phyloP scores from a whole-genome alignment of 2,329 filamentous ascomycete genomes.

The Purpureocillium lavendulum region DNA sequence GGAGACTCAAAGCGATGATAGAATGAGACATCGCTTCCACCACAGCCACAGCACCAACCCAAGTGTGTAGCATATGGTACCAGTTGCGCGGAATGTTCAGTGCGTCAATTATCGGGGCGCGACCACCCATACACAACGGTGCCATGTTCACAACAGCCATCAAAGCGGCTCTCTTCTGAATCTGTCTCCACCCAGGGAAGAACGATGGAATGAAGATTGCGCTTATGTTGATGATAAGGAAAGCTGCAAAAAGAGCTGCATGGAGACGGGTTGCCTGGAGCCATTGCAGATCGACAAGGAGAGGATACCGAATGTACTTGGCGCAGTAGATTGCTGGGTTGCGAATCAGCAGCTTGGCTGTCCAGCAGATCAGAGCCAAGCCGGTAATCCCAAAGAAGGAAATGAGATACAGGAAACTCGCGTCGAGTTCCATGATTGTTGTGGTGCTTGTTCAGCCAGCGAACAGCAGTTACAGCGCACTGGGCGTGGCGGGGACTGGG shows the following conservation, averaged over 20 bases:
- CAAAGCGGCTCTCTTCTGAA: conserved; percentile 4
- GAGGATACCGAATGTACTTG: conserved; percentile 4
- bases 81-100: conserved; percentile 4
- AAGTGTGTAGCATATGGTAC: conserved; percentile 2
- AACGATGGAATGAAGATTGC: conserved; percentile 3
- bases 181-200: conserved; percentile 1
- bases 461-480: background rate
- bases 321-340: conserved; percentile 3
- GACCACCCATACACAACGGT: conserved; percentile 3
- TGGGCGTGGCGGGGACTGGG: background rate
- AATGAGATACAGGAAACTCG: conserved; percentile 4
- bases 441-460: background rate
- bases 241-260: background rate
- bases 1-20: background rate
- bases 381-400: conserved; percentile 5
- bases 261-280: conserved; percentile 1
- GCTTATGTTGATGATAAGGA: conserved; percentile 1
- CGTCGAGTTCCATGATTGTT: conserved; percentile 1
- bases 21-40: conserved; percentile 2
- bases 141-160: conserved; percentile 3
- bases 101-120: conserved; percentile 2
- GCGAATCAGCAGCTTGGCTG: conserved; percentile 1
- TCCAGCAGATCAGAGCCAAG: conserved; percentile 1
- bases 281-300: background rate
- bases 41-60: background rate